Percentiles rank a stretch among this genome's conserved stretches.
These are phyloP conservation scores for Colletotrichum cuscutae DNA, from an alignment of 2,329 filamentous ascomycete genomes.

Conservation along the genomic window DNA sequence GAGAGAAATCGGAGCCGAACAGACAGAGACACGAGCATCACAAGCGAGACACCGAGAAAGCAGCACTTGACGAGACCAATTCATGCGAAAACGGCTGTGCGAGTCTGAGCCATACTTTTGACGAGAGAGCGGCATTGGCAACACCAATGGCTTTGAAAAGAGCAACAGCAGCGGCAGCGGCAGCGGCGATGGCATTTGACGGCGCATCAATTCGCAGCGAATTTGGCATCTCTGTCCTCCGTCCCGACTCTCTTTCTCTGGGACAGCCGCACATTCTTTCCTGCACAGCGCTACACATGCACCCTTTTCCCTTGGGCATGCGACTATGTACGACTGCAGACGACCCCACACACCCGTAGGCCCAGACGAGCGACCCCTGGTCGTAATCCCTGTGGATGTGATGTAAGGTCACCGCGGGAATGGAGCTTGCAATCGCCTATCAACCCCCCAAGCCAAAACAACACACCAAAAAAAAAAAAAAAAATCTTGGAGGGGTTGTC, in stretches of 20 bases:
- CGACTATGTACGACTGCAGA: slow-evolving; percentile 16
- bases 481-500: slow-evolving; percentile 31
- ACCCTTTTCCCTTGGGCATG: slow-evolving; percentile 17
- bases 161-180: not conserved
- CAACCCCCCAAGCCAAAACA: slow-evolving; percentile 28
- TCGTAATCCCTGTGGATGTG: slow-evolving; percentile 32
- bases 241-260: not conserved
- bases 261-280: not conserved
- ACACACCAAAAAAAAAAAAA: slow-evolving; percentile 14
- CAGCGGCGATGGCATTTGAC: not conserved
- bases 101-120: not conserved
- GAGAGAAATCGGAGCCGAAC: not conserved
- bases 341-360: slow-evolving; percentile 34
- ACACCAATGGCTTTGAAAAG: not conserved
- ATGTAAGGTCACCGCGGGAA: slow-evolving; percentile 35
- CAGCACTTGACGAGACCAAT: not conserved
- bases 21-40: not conserved
- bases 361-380: slow-evolving; percentile 17
- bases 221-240: slow-evolving; percentile 15
- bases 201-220: not conserved
- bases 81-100: slow-evolving; percentile 26
- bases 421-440: slow-evolving; percentile 35
- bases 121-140: not conserved
- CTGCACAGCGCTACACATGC: slow-evolving; percentile 25
- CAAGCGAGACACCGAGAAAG: not conserved